phyloP scores from a whole-genome alignment of 352 stramenopile species.

The Globisporangium camurandrum region DNA sequence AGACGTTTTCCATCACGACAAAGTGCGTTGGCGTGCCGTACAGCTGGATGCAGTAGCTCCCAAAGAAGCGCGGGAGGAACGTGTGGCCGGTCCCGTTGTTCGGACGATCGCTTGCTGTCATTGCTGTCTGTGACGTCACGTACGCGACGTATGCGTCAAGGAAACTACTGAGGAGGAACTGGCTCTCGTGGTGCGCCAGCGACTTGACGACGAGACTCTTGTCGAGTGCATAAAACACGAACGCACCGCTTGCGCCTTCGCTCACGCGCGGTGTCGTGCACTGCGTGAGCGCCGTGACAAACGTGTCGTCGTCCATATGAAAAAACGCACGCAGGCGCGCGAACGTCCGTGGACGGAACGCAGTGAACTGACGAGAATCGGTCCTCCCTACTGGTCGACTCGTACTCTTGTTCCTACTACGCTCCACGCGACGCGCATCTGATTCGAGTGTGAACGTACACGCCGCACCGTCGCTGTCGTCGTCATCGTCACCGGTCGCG shows the following conservation, averaged over 20 bases:
- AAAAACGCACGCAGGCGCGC: conserved; percentile 40
- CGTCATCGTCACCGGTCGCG: not conserved
- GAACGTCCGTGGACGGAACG: conserved; percentile 48
- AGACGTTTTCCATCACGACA: conserved; percentile 88
- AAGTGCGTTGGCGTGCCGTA: conserved; percentile 73
- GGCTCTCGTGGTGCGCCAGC: conserved; percentile 42
- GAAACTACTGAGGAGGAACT: conserved; percentile 55
- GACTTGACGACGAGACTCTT: conserved; percentile 81
- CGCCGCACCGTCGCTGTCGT: not conserved
- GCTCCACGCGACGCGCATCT: conserved; percentile 17
- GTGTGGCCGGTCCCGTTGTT: too few relatives aligned
- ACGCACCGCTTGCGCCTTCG: conserved; percentile 71
- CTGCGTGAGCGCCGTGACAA: conserved; percentile 42
- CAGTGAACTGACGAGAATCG: conserved; percentile 52
- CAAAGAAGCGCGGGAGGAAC: conserved; percentile 77
- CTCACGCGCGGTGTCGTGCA: conserved; percentile 72
- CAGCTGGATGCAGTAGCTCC: conserved; percentile 73
- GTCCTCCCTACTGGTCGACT: conserved; percentile 35
- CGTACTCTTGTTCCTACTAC: too few relatives aligned
- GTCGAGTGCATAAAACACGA: conserved; percentile 76
- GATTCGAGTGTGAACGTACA: conserved; percentile 38
- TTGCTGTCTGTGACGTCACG: conserved; percentile 41
- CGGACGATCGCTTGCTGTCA: too few relatives aligned
- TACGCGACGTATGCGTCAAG: conserved; percentile 58
- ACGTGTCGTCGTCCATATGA: conserved; percentile 45